A percentile compares a stretch with the other conserved stretches of the same genome.
Conservation (phyloP, 2,329 filamentous ascomycete species). For the Drechslera avenae region DNA sequence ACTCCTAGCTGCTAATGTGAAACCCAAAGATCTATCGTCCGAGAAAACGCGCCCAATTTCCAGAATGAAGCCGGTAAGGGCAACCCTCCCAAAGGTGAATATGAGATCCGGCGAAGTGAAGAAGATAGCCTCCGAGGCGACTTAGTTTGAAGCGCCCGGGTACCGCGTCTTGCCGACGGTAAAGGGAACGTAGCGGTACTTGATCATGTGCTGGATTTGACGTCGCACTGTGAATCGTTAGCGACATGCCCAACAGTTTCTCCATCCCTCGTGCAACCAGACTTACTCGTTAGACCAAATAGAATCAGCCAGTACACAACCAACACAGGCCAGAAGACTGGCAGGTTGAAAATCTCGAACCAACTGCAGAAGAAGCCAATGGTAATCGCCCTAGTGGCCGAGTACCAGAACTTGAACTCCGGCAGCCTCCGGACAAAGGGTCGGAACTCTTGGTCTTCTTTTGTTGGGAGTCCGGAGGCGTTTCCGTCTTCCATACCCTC, state of each 20-base stretch:
- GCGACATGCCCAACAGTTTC: not conserved
- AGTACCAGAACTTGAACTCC: conserved; percentile 99
- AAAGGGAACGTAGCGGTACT: conserved; percentile 97
- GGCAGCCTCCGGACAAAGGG: conserved; percentile 95
- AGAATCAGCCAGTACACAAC: conserved; percentile 99
- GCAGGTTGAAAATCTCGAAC: conserved; percentile 93
- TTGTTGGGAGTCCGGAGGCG: conserved; percentile 82
- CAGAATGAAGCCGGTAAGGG: conserved; percentile 21
- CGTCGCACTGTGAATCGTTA: conserved; percentile 73
- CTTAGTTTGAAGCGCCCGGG: conserved; percentile 36
- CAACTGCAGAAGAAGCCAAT: conserved; percentile 88
- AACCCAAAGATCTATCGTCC: conserved; percentile 27
- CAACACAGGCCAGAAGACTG: conserved; percentile 98
- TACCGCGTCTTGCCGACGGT: conserved; percentile 75
- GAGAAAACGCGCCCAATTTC: conserved; percentile 23
- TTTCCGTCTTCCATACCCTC: conserved; percentile 93
- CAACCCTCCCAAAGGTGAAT: conserved; percentile 7
- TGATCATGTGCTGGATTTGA: conserved; percentile 99
- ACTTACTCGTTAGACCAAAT: conserved; percentile 91
- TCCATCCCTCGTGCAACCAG: not conserved
- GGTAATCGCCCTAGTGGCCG: conserved; percentile 82
- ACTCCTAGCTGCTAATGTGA: conserved; percentile 17
- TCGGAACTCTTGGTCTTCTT: conserved; percentile 95
- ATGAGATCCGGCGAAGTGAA: conserved; percentile 6
- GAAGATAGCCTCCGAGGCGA: not conserved